Evolutionary conservation across 805 yeast species (phyloP), one percentile per base, ranked within the genome.

Genomic region (Starmerella sp.): DNA sequence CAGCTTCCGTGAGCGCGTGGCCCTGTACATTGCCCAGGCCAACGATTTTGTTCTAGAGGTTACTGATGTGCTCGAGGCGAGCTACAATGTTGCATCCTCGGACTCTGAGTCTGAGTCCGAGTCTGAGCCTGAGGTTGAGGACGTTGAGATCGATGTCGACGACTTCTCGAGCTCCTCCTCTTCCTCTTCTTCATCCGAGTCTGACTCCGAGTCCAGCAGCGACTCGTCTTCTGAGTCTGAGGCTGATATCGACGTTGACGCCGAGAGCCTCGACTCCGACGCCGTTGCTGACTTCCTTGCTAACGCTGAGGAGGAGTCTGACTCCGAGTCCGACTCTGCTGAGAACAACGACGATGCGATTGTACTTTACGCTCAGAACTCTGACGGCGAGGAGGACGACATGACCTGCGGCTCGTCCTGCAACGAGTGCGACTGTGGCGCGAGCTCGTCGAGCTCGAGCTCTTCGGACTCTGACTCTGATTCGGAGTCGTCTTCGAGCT

Each of bases 1-100:
- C 54, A 54, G 57, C 41, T 60, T 63, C 62, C 63, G 66, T 45
- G 57, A 60, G 57, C 63, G 62, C n/a, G 57, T 63, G 13, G 65
- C 64, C n/a, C 61, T 54, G 52, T 62, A 62, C 61, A 59, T 62
- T 47, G 63, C 62, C 39, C 58, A 54, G 52, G 58, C 59, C 53
- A 54, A 54, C 57, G 65, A 60, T 39, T 52, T 57, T 30, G 53
- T 61, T 34, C 55, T 54, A 53, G 55, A 55, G 51, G 59, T 63
- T 42, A 57, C 61, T 30, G 64, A 61, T 60, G 58, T 59, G 39
- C 61, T 63, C 43, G 62, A 60, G 57, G 59, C 56, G 42, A 57
- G 58, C 54, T 49, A 54, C 46, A 61, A 52, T 30, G 57, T 54
- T 49, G 59, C 48, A 41, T 47, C 58, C 29, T 59, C 57, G 36